Percentiles rank a stretch among this genome's conserved stretches.
Evolutionary conservation across 2,329 filamentous ascomycete species (phyloP).

Genomic region (Lecanosticta acicola): DNA sequence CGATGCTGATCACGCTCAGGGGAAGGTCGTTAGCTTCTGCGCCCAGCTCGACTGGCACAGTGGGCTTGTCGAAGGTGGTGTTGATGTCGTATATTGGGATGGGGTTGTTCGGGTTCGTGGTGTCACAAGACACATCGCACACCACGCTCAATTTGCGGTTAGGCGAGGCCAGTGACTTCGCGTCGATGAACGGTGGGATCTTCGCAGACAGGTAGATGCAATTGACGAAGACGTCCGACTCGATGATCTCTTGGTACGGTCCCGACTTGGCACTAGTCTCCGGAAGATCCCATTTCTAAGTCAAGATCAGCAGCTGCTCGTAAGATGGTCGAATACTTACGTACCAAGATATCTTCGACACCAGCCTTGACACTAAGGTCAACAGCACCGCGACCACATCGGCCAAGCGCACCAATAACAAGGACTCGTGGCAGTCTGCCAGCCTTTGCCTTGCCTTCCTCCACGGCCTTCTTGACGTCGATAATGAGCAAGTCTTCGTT

Average conservation of each 20-base stretch:
- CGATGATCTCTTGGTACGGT: conserved; percentile 33
- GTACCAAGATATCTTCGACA: conserved; percentile 58
- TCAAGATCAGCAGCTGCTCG: not conserved
- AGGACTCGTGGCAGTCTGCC: conserved; percentile 68
- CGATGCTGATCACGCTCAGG: conserved; percentile 78
- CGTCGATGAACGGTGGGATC: conserved; percentile 76
- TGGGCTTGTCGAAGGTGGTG: conserved; percentile 85
- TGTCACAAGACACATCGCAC: conserved; percentile 73
- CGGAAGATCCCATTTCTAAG: conserved; percentile 63
- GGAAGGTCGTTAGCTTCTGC: conserved; percentile 46
- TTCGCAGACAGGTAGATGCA: conserved; percentile 79
- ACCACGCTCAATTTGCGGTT: conserved; percentile 63
- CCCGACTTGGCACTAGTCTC: conserved; percentile 64
- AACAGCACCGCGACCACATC: conserved; percentile 79
- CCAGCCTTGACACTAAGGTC: conserved; percentile 73
- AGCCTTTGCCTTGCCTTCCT: conserved; percentile 59
- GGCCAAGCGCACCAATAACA: conserved; percentile 70
- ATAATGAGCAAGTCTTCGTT: conserved; percentile 69
- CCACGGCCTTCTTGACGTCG: conserved; percentile 67
- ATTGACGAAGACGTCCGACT: conserved; percentile 59
- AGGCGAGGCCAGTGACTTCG: conserved; percentile 60
- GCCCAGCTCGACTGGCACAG: conserved; percentile 63
- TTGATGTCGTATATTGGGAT: conserved; percentile 78
- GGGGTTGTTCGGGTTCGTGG: conserved; percentile 65
- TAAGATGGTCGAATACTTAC: conserved; percentile 1